These are phyloP conservation scores for Penicillium paradoxum DNA, from an alignment of 495 filamentous ascomycete species.

Conservation along the genomic window DNA sequence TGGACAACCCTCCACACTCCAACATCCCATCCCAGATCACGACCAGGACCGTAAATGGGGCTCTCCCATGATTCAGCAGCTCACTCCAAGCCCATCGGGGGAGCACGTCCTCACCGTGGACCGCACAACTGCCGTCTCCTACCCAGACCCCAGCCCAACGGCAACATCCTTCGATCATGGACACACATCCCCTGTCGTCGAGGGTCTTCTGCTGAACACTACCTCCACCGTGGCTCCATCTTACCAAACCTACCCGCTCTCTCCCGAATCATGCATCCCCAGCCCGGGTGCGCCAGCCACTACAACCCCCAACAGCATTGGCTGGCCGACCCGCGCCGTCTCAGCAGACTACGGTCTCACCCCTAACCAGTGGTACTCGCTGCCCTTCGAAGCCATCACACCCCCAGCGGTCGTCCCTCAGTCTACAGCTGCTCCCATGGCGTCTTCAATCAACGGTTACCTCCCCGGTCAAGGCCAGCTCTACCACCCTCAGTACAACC, in stretches of 20 bases:
- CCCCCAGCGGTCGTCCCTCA: conserved; percentile 26
- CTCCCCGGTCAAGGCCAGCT: conserved; percentile 13
- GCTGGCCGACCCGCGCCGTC: conserved; percentile 19
- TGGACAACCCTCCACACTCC: conserved; percentile 14
- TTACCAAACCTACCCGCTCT: conserved; percentile 25
- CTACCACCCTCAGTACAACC: conserved; percentile 18
- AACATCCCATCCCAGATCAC: conserved; percentile 11
- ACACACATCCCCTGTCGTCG: conserved; percentile 24
- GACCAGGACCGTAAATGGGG: conserved; percentile 23
- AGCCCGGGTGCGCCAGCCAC: conserved; percentile 16
- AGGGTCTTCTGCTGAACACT: conserved; percentile 19
- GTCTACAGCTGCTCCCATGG: conserved; percentile 22
- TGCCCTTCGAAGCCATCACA: conserved; percentile 29
- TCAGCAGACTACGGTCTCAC: conserved; percentile 25
- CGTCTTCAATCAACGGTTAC: conserved; percentile 20
- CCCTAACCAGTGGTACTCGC: conserved; percentile 29
- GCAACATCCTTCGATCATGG: conserved; percentile 29
- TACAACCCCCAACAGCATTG: conserved; percentile 12
- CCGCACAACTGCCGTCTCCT: conserved; percentile 13
- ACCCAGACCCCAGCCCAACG: conserved; percentile 18
- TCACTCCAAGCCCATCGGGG: conserved; percentile 26
- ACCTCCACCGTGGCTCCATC: conserved; percentile 19
- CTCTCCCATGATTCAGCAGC: conserved; percentile 17
- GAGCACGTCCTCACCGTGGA: conserved; percentile 22
- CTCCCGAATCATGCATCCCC: conserved; percentile 23